Conservation (phyloP, 352 stramenopile species). For the Pythium aphanidermatum region DNA sequence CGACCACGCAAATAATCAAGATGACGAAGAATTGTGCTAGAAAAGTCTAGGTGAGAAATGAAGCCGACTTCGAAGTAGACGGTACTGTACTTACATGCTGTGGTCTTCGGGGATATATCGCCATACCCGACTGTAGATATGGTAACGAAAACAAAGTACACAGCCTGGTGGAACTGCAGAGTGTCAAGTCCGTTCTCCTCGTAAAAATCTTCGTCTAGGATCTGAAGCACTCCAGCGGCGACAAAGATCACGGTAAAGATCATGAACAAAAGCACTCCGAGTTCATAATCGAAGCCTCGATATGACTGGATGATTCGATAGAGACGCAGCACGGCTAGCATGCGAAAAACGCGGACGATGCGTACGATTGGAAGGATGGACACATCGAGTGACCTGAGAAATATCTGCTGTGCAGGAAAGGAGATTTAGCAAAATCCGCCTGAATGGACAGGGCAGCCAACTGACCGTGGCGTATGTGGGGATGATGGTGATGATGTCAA, state of each 20-base stretch:
- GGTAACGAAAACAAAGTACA: slow-evolving; percentile 70
- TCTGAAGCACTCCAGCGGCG: slow-evolving; percentile 46
- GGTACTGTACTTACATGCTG: slow-evolving; percentile 22
- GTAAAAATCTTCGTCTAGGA: slow-evolving; percentile 53
- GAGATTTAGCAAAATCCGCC: not conserved
- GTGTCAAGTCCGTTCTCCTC: slow-evolving; percentile 16
- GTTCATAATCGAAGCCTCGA: slow-evolving; percentile 54
- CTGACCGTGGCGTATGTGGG: slow-evolving; percentile 34
- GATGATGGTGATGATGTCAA: slow-evolving; percentile 54
- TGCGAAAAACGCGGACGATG: slow-evolving; percentile 48
- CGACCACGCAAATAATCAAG: slow-evolving; percentile 45
- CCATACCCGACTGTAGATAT: slow-evolving; percentile 57
- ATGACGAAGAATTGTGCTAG: slow-evolving; percentile 57
- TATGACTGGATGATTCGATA: slow-evolving; percentile 51
- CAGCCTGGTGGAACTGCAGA: slow-evolving; percentile 52
- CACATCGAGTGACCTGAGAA: slow-evolving; percentile 28
- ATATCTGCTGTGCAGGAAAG: slow-evolving; percentile 20
- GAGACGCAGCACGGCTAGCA: slow-evolving; percentile 47
- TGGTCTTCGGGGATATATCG: slow-evolving; percentile 47
- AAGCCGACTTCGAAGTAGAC: not conserved
- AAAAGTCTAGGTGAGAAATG: not conserved
- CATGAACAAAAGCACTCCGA: slow-evolving; percentile 50
- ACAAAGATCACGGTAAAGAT: slow-evolving; percentile 54
- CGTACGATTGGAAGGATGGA: slow-evolving; percentile 40
- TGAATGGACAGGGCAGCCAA: not conserved